Percentiles rank a stretch among this genome's conserved stretches.
Evolutionary conservation across 768 basidiomycete species (phyloP).

Genomic region (Suillus lakei): DNA sequence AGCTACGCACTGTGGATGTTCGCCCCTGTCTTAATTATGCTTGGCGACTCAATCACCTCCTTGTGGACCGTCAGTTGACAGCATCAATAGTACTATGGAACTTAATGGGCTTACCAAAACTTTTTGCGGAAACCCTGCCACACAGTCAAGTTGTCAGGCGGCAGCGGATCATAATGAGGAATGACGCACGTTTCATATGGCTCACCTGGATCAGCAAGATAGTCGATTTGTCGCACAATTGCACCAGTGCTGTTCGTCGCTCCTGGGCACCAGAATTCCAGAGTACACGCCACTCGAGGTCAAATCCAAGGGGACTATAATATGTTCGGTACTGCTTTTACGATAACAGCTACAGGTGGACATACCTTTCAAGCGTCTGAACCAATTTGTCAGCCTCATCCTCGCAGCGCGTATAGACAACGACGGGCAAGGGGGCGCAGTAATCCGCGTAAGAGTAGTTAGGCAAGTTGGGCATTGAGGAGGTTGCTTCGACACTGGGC

Average conservation of each 20-base stretch:
- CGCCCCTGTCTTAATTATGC: conserved; percentile 49
- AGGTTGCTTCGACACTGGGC: conserved; percentile 8
- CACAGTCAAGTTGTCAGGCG: background rate
- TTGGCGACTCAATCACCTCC: conserved; percentile 49
- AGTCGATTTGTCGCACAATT: conserved; percentile 46
- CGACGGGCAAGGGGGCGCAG: conserved; percentile 29
- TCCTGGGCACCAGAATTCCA: conserved; percentile 36
- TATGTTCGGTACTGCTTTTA: background rate
- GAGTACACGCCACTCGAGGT: conserved; percentile 53
- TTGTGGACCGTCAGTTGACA: conserved; percentile 20
- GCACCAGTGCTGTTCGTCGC: conserved; percentile 48
- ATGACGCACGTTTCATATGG: conserved; percentile 47
- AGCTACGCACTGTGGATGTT: conserved; percentile 49
- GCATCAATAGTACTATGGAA: background rate
- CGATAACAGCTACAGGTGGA: background rate
- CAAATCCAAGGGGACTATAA: conserved; percentile 52
- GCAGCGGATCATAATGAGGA: background rate
- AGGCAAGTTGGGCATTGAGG: conserved; percentile 22
- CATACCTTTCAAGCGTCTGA: conserved; percentile 42
- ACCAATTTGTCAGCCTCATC: conserved; percentile 47
- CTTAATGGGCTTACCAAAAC: conserved; percentile 36
- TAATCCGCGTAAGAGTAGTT: conserved; percentile 45
- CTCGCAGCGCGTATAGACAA: conserved; percentile 46
- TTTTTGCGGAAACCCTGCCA: conserved; percentile 47
- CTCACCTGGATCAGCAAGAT: conserved; percentile 55